Evolutionary conservation across 176 grass and related monocot species (phyloP).

Genomic region (Dendrocalamus sinicus): DNA sequence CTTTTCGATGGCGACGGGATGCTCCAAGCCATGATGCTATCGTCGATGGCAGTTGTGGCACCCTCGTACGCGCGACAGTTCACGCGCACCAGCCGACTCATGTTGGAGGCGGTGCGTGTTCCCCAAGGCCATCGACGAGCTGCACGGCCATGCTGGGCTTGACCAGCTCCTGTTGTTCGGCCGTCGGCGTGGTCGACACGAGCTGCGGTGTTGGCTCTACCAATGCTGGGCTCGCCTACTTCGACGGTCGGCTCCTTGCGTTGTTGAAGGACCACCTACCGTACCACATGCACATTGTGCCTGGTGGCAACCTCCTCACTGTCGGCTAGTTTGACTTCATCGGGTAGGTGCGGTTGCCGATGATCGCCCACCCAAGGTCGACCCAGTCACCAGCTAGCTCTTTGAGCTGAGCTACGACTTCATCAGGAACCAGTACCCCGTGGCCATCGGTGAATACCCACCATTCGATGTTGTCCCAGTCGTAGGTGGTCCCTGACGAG

Average conservation of each 20-base stretch:
- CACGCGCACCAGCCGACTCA: slow-evolving; percentile 40
- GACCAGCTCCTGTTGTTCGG: not conserved
- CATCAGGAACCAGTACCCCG: not conserved
- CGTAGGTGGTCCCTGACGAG: too few species aligned
- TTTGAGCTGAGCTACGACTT: slow-evolving; percentile 63
- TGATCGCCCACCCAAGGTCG: slow-evolving; percentile 66
- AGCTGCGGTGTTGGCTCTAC: slow-evolving; percentile 45
- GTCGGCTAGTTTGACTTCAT: slow-evolving; percentile 47
- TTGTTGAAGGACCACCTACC: slow-evolving; percentile 64
- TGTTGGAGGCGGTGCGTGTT: slow-evolving; percentile 52
- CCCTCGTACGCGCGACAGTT: slow-evolving; percentile 49
- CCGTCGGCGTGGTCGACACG: slow-evolving; percentile 38
- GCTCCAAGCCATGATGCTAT: slow-evolving; percentile 48
- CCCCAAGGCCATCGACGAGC: slow-evolving; percentile 78
- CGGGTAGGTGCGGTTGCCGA: slow-evolving; percentile 39
- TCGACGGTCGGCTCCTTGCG: slow-evolving; percentile 56
- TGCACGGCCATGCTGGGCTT: slow-evolving; percentile 47
- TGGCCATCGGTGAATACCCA: too few species aligned
- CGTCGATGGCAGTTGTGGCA: not conserved
- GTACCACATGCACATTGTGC: slow-evolving; percentile 40
- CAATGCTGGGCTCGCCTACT: slow-evolving; percentile 64
- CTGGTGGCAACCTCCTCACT: slow-evolving; percentile 38
- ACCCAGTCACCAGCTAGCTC: slow-evolving; percentile 50
- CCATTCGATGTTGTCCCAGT: too few species aligned
- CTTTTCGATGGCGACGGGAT: slow-evolving; percentile 65